phyloP scores from a whole-genome alignment of 2,329 filamentous ascomycete species.

The Hymenoscyphus occultus region DNA sequence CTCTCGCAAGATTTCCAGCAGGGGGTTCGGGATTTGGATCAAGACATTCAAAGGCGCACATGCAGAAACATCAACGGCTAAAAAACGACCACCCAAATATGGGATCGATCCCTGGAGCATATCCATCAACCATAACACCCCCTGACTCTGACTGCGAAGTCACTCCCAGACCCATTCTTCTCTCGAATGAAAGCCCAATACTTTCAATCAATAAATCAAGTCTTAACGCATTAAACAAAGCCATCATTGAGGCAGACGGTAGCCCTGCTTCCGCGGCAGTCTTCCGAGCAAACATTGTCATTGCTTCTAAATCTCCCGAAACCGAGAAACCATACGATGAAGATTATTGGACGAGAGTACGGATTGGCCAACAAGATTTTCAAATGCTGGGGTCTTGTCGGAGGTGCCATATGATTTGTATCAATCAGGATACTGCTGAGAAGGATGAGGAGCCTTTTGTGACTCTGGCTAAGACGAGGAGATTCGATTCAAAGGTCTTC shows the following conservation, averaged over 20 bases:
- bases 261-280: slow-evolving; percentile 66
- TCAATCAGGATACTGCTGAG: slow-evolving; percentile 78
- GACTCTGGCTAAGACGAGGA: slow-evolving; percentile 82
- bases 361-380: slow-evolving; percentile 62
- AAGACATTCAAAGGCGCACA: slow-evolving; percentile 69
- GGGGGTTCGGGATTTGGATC: slow-evolving; percentile 56
- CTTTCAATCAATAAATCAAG: slow-evolving; percentile 79
- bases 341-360: slow-evolving; percentile 70
- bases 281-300: slow-evolving; percentile 85
- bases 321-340: slow-evolving; percentile 65
- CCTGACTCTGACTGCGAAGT: slow-evolving; percentile 55
- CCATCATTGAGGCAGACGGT: slow-evolving; percentile 62
- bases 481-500: slow-evolving; percentile 78
- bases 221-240: slow-evolving; percentile 71
- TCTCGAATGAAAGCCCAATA: slow-evolving; percentile 94
- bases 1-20: slow-evolving; percentile 78
- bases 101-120: slow-evolving; percentile 50
- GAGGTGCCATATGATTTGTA: slow-evolving; percentile 93
- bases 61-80: slow-evolving; percentile 54
- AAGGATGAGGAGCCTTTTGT: slow-evolving; percentile 79
- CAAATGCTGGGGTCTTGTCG: slow-evolving; percentile 79
- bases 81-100: slow-evolving; percentile 17
- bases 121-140: slow-evolving; percentile 53
- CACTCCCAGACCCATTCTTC: slow-evolving; percentile 56
- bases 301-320: slow-evolving; percentile 49